These are phyloP conservation scores for Adansonia digitata DNA, from an alignment of 345 rosid species.

Conservation along the genomic window DNA sequence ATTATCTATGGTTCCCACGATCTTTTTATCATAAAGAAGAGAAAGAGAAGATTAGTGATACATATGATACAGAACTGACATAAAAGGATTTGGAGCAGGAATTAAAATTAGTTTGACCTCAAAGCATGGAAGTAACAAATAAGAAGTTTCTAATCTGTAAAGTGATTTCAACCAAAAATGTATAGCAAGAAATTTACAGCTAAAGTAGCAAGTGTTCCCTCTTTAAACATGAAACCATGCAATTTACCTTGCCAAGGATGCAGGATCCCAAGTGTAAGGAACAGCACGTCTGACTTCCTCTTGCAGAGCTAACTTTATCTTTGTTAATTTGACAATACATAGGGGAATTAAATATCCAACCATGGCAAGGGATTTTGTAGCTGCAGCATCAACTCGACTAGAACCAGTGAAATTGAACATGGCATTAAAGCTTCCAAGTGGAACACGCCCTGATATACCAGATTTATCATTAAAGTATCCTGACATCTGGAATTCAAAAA, in stretches of 20 bases:
- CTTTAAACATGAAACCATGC: background rate
- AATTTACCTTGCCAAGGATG: conserved; percentile 78
- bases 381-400: conserved; percentile 88
- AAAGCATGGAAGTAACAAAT: background rate
- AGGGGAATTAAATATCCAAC: conserved; percentile 78
- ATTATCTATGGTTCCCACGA: background rate
- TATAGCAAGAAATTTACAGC: background rate
- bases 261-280: conserved; percentile 98
- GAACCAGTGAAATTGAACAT: conserved; percentile 97
- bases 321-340: conserved; percentile 50
- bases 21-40: background rate
- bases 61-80: background rate
- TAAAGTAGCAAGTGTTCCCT: background rate
- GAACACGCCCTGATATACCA: conserved; percentile 68
- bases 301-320: conserved; percentile 41
- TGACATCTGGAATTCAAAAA: conserved; percentile 69
- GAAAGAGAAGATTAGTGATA: background rate
- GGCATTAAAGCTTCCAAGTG: conserved; percentile 93
- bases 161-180: background rate
- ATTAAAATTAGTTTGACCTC: background rate
- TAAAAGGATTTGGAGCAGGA: background rate
- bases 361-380: conserved; percentile 88
- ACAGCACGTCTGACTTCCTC: conserved; percentile 74
- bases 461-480: conserved; percentile 59
- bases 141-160: background rate